phyloP scores from a whole-genome alignment of 805 yeast genomes.

The Tetrapisispora phaffii region DNA sequence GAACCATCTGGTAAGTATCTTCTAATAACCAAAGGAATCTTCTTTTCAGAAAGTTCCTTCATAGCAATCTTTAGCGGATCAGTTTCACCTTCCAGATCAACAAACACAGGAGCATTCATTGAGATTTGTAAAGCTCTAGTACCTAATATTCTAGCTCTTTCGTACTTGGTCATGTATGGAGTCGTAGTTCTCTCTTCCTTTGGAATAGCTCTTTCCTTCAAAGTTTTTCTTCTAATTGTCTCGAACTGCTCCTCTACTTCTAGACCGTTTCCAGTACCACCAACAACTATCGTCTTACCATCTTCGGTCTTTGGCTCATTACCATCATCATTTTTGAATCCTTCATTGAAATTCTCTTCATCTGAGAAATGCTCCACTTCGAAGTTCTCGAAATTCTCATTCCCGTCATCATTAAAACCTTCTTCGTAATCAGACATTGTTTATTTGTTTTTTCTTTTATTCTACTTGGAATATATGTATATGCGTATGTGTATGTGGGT shows the following conservation, averaged over 20 bases:
- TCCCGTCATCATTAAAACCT: constrained; percentile 55
- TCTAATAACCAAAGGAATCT: constrained; percentile 90
- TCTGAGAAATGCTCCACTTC: constrained; percentile 81
- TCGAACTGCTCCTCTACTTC: constrained; percentile 38
- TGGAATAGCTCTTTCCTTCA: constrained; percentile 77
- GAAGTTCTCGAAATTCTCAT: constrained; percentile 64
- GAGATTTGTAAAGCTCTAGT: constrained; percentile 96
- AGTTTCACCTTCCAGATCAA: constrained; percentile 97
- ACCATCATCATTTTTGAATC: constrained; percentile 19
- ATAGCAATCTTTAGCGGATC: constrained; percentile 96
- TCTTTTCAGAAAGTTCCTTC: constrained; percentile 91
- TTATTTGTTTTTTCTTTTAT: background rate
- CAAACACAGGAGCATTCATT: constrained; percentile 96
- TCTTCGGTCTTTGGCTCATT: constrained; percentile 38
- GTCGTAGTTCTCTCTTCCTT: constrained; percentile 86
- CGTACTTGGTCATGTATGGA: constrained; percentile 98
- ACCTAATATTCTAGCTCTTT: constrained; percentile 94
- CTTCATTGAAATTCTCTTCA: constrained; percentile 41
- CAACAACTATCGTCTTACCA: constrained; percentile 62
- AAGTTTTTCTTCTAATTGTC: constrained; percentile 46
- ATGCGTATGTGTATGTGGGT: too few relatives aligned
- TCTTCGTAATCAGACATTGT: constrained; percentile 50
- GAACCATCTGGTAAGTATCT: constrained; percentile 95
- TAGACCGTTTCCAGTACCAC: constrained; percentile 47
- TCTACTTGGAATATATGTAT: background rate